A percentile compares a stretch with the other conserved stretches of the same genome.
These are phyloP conservation scores for Collybia nuda DNA, from an alignment of 768 basidiomycete genomes.

Conservation along the genomic window DNA sequence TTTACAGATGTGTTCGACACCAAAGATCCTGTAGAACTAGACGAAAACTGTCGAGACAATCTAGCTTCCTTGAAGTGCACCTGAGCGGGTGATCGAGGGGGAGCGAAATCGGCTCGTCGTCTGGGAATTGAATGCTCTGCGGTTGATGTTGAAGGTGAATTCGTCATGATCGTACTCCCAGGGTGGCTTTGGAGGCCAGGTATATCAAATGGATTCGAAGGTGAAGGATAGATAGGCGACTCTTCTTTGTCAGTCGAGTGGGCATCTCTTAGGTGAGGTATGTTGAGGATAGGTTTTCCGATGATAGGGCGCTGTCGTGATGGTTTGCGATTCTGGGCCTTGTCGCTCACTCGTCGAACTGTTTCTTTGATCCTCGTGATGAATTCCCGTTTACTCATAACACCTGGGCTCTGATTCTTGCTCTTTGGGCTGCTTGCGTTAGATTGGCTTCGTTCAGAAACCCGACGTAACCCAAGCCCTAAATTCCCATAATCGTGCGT, in stretches of 20 bases:
- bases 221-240: conserved; percentile 26
- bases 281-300: conserved; percentile 52
- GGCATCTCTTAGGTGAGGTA: conserved; percentile 20
- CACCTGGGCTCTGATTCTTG: conserved; percentile 41
- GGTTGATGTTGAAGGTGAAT: conserved; percentile 67
- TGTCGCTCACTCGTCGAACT: conserved; percentile 69
- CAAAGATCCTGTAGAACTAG: conserved; percentile 28
- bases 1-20: conserved; percentile 31
- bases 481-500: conserved; percentile 28
- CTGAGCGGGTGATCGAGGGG: conserved; percentile 48
- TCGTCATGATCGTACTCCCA: conserved; percentile 49
- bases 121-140: conserved; percentile 65
- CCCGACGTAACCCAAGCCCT: conserved; percentile 51
- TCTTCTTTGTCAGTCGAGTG: conserved; percentile 7
- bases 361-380: conserved; percentile 61
- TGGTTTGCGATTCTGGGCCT: conserved; percentile 32
- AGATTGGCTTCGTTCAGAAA: conserved; percentile 41
- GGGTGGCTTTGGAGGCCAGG: conserved; percentile 35
- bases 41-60: conserved; percentile 33
- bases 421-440: conserved; percentile 23
- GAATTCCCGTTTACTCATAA: conserved; percentile 74
- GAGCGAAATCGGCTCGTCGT: conserved; percentile 66
- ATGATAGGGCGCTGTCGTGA: conserved; percentile 49
- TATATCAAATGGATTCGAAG: conserved; percentile 42
- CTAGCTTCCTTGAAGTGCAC: conserved; percentile 38